phyloP scores from a whole-genome alignment of 345 rosid genomes.

The Barbarea vulgaris region DNA sequence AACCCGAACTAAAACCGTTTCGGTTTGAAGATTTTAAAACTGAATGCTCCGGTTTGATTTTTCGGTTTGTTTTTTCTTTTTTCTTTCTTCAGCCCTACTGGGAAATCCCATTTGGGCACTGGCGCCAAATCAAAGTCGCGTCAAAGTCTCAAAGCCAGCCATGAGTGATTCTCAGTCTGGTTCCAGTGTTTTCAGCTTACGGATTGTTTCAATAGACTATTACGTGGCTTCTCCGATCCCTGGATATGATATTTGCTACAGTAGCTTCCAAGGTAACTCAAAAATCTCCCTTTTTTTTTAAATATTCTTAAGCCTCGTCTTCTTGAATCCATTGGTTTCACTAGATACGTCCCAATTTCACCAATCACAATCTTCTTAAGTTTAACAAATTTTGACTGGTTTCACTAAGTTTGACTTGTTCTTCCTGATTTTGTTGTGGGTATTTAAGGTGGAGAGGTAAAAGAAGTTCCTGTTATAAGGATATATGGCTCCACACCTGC shows the following conservation, averaged over 20 bases:
- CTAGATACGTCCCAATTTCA: background rate
- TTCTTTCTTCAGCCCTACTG: background rate
- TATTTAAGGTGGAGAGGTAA: conserved; percentile 73
- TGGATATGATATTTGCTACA: conserved; percentile 68
- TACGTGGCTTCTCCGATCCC: conserved; percentile 88
- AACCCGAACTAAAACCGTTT: conserved; percentile 16
- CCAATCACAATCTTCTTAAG: background rate
- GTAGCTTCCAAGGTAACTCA: conserved; percentile 74
- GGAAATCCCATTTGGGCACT: background rate
- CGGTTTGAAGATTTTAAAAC: conserved; percentile 11
- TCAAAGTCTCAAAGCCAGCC: conserved; percentile 5
- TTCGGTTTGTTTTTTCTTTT: no score
- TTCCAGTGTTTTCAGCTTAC: conserved; percentile 66
- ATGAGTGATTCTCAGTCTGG: conserved; percentile 57
- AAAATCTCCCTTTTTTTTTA: background rate
- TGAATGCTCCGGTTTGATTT: conserved; percentile 6
- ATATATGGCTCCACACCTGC: conserved; percentile 89
- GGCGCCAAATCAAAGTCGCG: conserved; percentile 23
- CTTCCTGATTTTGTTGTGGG: background rate
- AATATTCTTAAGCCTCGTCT: background rate
- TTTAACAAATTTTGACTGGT: background rate
- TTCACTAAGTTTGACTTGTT: background rate
- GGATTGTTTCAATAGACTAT: conserved; percentile 82
- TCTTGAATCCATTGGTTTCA: background rate
- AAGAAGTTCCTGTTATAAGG: conserved; percentile 83